Base-by-base conservation (phyloP, 345 rosid genomes). In the Aquilaria sinensis region DNA sequence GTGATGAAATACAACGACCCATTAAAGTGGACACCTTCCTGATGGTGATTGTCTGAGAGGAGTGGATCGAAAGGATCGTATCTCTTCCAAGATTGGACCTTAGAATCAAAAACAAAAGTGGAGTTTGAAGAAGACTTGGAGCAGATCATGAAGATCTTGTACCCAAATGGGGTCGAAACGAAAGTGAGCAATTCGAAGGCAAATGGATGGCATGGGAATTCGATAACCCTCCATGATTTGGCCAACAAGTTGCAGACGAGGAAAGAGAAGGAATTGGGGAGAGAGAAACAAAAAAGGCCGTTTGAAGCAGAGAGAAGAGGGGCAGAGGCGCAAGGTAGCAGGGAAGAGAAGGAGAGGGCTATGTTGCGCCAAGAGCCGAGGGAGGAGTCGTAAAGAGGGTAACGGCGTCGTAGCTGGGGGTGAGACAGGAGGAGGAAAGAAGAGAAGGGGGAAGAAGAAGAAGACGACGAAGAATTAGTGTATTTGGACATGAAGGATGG, bases 361-460 rank as follows among this genome's bases (percentile, higher is more conserved):
- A 81, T 71, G 12, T 74, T 67, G 58, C 86, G 76, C 98, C 98
- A 89, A 0, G 74, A 43, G 56, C 80, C 81, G 53, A 57, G 72
- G 33, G 37, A 57, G 10, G 85, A 78, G 69, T 89, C 88, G 31
- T 87, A 92, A 7, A 92, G 72, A 58, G 86, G 82, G 67, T 78
- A 84, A 2, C 71, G 70, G 12, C 73, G 63, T 10, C 66, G 31
- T 29, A 80, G 79, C 56, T 87, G 89, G 58, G 96, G 91, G 57
- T 89, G 96, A 51, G 92, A 90, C 56, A 90, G 85, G 68, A 90
- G 71, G 57, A 93, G 83, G 54, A 86, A 88, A 0, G 92, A 80
- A 9, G 43, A 37, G 52, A 90, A 90, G 58, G 88, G 85, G 69
- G 88, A 70, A 56, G 90, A 82, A 53, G 85, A 88, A 69, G 96